A percentile compares a stretch with the other conserved stretches of the same genome.
Evolutionary conservation across 257 asterid species (phyloP).

Genomic region (Galeopsis tetrahit): DNA sequence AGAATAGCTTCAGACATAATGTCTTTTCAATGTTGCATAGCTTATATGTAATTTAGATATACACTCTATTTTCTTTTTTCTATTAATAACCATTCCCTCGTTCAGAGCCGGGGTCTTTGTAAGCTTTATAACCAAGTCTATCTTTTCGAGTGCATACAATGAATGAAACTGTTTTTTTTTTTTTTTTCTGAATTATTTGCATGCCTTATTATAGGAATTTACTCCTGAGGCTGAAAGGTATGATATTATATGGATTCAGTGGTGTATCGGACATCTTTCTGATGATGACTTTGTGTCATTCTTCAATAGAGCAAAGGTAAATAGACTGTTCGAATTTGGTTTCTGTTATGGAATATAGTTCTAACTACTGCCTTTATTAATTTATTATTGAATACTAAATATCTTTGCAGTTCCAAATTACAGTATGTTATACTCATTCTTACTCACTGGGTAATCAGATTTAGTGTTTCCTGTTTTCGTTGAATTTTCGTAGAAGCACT

Average conservation of each 20-base stretch:
- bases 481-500: not conserved
- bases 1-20: not conserved
- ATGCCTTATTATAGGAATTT: conserved; percentile 62
- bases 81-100: not conserved
- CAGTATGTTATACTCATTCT: not conserved
- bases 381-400: not conserved
- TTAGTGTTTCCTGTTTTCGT: conserved; percentile 4
- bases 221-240: conserved; percentile 85
- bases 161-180: conserved; percentile 18
- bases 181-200: conserved; percentile 25
- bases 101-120: not conserved
- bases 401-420: not conserved
- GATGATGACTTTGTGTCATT: conserved; percentile 89
- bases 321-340: not conserved
- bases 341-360: not conserved
- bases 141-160: not conserved
- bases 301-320: conserved; percentile 85
- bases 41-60: conserved; percentile 8
- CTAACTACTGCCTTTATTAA: not conserved
- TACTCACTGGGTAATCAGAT: not conserved
- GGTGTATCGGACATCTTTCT: conserved; percentile 99
- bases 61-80: not conserved
- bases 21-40: not conserved
- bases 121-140: not conserved
- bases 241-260: conserved; percentile 93